phyloP scores from a whole-genome alignment of 1,284 basidiomycete genomes.

The Fomitiporia mediterranea region DNA sequence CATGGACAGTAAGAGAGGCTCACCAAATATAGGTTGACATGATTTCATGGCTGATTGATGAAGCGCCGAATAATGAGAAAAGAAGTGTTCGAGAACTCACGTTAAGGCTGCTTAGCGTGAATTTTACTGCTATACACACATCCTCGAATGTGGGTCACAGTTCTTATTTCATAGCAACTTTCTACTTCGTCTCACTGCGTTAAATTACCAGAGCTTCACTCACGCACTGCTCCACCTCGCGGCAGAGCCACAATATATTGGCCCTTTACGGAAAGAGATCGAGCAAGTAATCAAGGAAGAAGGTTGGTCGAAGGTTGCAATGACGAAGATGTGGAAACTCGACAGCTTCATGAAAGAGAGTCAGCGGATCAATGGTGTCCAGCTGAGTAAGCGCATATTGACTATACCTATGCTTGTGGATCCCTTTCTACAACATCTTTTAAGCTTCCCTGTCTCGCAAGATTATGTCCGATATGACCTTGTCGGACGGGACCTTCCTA shows the following conservation, averaged over 20 bases:
- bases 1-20: too few species aligned
- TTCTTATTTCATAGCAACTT: background rate
- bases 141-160: slow-evolving; percentile 26
- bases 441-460: slow-evolving; percentile 32
- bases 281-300: slow-evolving; percentile 33
- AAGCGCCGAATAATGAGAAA: slow-evolving; percentile 16
- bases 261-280: slow-evolving; percentile 41
- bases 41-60: slow-evolving; percentile 18
- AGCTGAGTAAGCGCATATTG: slow-evolving; percentile 25
- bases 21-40: slow-evolving; percentile 11
- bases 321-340: slow-evolving; percentile 39
- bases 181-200: background rate
- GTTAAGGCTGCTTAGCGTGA: slow-evolving; percentile 25
- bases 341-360: slow-evolving; percentile 47
- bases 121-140: slow-evolving; percentile 33
- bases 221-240: slow-evolving; percentile 36
- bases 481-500: slow-evolving; percentile 39
- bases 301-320: slow-evolving; percentile 41
- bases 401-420: background rate
- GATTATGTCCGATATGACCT: slow-evolving; percentile 34
- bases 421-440: too few species aligned
- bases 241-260: slow-evolving; percentile 32
- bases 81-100: slow-evolving; percentile 19
- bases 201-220: slow-evolving; percentile 29
- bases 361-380: slow-evolving; percentile 32